phyloP scores from a whole-genome alignment of 106 monocot genomes.

The Apostasia ramifera region DNA sequence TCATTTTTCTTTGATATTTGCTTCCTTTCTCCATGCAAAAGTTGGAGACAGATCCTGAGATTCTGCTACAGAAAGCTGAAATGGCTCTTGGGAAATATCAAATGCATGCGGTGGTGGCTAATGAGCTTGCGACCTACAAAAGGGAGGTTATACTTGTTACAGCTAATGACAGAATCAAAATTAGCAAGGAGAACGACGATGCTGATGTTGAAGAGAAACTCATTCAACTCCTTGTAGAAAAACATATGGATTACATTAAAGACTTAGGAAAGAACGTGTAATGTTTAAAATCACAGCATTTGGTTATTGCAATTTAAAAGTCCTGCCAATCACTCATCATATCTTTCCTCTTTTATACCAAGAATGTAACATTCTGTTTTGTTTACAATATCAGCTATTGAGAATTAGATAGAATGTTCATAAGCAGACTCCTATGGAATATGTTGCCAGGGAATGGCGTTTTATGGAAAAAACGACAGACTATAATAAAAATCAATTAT shows the following conservation, averaged over 20 bases:
- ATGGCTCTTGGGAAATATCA: conserved; percentile 57
- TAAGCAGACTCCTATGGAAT: too few relatives aligned
- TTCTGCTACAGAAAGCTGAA: conserved; percentile 81
- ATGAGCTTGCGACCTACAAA: conserved; percentile 72
- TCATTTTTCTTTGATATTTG: too few relatives aligned
- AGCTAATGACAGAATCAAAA: conserved; percentile 11
- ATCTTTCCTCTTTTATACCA: too few relatives aligned
- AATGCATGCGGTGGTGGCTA: conserved; percentile 88
- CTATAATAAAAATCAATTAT: too few relatives aligned
- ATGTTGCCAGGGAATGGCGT: too few relatives aligned
- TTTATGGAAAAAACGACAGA: too few relatives aligned
- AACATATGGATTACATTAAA: conserved; percentile 45
- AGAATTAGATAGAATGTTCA: too few relatives aligned
- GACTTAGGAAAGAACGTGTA: not conserved
- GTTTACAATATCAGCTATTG: too few relatives aligned
- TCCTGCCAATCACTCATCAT: too few relatives aligned
- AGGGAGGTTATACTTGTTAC: conserved; percentile 65
- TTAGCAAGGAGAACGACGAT: conserved; percentile 25
- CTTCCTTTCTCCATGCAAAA: conserved; percentile 11
- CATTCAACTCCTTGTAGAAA: conserved; percentile 39
- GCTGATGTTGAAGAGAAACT: conserved; percentile 62
- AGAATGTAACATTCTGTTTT: too few relatives aligned
- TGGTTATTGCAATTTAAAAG: too few relatives aligned
- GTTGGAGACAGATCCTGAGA: conserved; percentile 90
- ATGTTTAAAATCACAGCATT: too few relatives aligned